Conservation (phyloP, 805 yeast species). For the Lipomyces sp. region DNA sequence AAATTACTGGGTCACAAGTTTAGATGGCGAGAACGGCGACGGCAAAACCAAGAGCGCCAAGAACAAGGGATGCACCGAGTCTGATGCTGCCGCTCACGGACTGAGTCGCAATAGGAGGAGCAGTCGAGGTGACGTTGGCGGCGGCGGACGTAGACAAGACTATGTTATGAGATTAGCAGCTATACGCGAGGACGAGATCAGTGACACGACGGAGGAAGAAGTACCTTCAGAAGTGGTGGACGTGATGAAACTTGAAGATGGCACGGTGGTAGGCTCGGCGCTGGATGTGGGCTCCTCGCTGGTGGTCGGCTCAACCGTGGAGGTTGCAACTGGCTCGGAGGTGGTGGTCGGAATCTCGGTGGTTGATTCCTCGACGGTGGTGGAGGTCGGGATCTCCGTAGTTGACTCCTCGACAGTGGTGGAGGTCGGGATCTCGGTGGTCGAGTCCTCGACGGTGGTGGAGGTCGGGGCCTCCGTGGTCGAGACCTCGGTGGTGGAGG, state of each 20-base stretch:
- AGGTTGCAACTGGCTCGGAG: no score
- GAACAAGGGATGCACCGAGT: no score
- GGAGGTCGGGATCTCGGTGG: slow-evolving; percentile 33
- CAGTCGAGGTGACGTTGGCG: no score
- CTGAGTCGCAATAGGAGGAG: no score
- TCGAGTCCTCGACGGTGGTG: slow-evolving; percentile 19
- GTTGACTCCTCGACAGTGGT: slow-evolving; percentile 25
- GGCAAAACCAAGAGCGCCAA: no score
- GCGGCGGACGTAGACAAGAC: no score
- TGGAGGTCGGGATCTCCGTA: slow-evolving; percentile 20
- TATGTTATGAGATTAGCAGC: background rate
- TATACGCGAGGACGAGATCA: slow-evolving; percentile 5
- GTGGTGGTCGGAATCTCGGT: slow-evolving; percentile 6
- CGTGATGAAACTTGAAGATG: slow-evolving; percentile 4
- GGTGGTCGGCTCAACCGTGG: slow-evolving; percentile 23
- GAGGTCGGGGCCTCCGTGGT: slow-evolving; percentile 18
- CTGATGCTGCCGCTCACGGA: no score
- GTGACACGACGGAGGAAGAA: slow-evolving; percentile 4
- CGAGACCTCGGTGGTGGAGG: slow-evolving; percentile 29
- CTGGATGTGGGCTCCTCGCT: slow-evolving; percentile 19
- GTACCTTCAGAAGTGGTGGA: slow-evolving; percentile 5
- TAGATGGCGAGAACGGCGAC: no score
- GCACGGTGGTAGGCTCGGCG: background rate
- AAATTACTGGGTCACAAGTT: no score
- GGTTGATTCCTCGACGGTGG: slow-evolving; percentile 7